These are phyloP conservation scores for Corchorus olitorius DNA, from an alignment of 345 rosid species.

Conservation along the genomic window DNA sequence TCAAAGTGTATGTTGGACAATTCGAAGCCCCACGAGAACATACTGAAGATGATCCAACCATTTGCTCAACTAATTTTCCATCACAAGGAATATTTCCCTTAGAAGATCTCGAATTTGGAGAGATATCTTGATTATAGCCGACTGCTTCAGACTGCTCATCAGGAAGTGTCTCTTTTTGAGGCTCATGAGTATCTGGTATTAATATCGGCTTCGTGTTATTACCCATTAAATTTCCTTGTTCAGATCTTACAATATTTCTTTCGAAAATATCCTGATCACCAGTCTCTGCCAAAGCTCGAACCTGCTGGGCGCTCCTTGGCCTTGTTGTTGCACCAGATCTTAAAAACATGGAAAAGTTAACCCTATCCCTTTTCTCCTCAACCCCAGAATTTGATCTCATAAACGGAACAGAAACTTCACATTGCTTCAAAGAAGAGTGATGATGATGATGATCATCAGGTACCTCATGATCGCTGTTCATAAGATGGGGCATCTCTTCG, in stretches of 20 bases:
- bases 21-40: constrained; percentile 54
- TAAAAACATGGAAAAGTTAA: constrained; percentile 34
- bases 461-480: not conserved
- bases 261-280: constrained; percentile 10
- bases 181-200: not conserved
- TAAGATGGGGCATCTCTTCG: not conserved
- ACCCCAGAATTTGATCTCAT: constrained; percentile 16
- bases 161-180: constrained; percentile 34
- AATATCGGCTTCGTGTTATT: not conserved
- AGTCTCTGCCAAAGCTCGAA: constrained; percentile 17
- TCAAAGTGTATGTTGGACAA: constrained; percentile 23
- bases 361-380: constrained; percentile 5
- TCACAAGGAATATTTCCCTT: constrained; percentile 4
- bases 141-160: constrained; percentile 68
- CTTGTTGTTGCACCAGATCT: constrained; percentile 2
- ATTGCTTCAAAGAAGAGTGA: not conserved
- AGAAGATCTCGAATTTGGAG: not conserved
- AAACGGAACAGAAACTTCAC: constrained; percentile 9
- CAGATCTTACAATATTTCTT: constrained; percentile 10
- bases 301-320: not conserved
- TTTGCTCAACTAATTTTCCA: constrained; percentile 25
- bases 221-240: not conserved
- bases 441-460: not conserved
- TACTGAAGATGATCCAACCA: constrained; percentile 35
- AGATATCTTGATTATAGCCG: constrained; percentile 9